Conservation (phyloP, 2,329 filamentous ascomycete species). For the Rhynchosporium secalis region DNA sequence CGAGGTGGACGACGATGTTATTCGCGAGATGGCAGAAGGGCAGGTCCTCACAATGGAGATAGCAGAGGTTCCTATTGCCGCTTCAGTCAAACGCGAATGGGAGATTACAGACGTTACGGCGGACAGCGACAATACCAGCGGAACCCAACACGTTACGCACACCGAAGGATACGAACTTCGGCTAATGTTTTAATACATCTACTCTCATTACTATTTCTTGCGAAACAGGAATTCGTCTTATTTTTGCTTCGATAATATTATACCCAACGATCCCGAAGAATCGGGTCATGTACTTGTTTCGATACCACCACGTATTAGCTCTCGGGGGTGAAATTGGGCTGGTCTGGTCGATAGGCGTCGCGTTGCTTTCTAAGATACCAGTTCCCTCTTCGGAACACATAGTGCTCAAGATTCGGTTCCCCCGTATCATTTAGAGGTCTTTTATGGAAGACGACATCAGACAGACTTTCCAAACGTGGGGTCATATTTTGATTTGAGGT, state of each 20-base stretch:
- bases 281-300: slow-evolving; percentile 38
- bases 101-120: slow-evolving; percentile 55
- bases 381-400: slow-evolving; percentile 32
- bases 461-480: not conserved
- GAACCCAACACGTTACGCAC: slow-evolving; percentile 31
- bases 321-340: slow-evolving; percentile 20
- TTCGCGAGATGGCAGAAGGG: slow-evolving; percentile 80
- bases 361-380: slow-evolving; percentile 36
- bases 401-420: slow-evolving; percentile 19
- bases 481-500: slow-evolving; percentile 12
- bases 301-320: slow-evolving; percentile 26
- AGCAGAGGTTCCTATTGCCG: slow-evolving; percentile 34
- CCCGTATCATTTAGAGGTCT: slow-evolving; percentile 24
- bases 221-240: not conserved
- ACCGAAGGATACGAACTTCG: slow-evolving; percentile 40
- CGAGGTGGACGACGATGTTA: slow-evolving; percentile 86
- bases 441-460: slow-evolving; percentile 24
- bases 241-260: slow-evolving; percentile 19
- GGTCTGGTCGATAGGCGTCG: slow-evolving; percentile 28
- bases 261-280: slow-evolving; percentile 30
- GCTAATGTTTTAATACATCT: slow-evolving; percentile 40
- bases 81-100: slow-evolving; percentile 56
- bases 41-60: slow-evolving; percentile 86
- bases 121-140: slow-evolving; percentile 34
- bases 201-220: slow-evolving; percentile 10